These are phyloP conservation scores for Nemania serpens DNA, from an alignment of 2,329 filamentous ascomycete genomes.

Conservation along the genomic window DNA sequence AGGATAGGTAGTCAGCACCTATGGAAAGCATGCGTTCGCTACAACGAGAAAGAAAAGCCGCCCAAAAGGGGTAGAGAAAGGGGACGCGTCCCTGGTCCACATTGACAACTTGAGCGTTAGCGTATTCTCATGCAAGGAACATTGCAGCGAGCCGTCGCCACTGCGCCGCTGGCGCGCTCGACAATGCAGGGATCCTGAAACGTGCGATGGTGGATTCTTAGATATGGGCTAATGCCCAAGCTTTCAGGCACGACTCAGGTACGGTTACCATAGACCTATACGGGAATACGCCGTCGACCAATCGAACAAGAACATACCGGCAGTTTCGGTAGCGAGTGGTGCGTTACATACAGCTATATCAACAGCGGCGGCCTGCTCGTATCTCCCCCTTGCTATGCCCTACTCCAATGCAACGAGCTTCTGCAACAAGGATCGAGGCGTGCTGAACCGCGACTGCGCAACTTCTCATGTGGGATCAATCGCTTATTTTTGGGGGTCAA, in stretches of 20 bases:
- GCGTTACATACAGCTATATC: too few relatives aligned
- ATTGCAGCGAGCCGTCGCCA: slow-evolving; percentile 21
- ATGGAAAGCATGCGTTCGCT: background rate
- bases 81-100: slow-evolving; percentile 14
- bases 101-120: slow-evolving; percentile 10
- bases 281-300: too few relatives aligned
- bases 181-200: slow-evolving; percentile 25
- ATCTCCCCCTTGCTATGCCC: background rate
- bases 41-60: background rate
- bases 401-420: too few relatives aligned
- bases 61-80: slow-evolving; percentile 25
- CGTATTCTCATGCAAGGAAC: slow-evolving; percentile 23
- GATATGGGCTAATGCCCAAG: slow-evolving; percentile 20
- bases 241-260: background rate
- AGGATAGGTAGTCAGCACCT: background rate
- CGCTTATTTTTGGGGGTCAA: slow-evolving; percentile 2
- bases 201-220: slow-evolving; percentile 18
- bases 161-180: slow-evolving; percentile 12
- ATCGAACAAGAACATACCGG: too few relatives aligned
- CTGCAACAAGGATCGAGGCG: background rate
- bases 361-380: slow-evolving; percentile 3
- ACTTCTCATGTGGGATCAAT: background rate
- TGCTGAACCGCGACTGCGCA: background rate
- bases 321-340: too few relatives aligned
- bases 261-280: too few relatives aligned